Base-by-base conservation (phyloP, 140 eudicot genomes). In the Ambrosia hybrid region DNA sequence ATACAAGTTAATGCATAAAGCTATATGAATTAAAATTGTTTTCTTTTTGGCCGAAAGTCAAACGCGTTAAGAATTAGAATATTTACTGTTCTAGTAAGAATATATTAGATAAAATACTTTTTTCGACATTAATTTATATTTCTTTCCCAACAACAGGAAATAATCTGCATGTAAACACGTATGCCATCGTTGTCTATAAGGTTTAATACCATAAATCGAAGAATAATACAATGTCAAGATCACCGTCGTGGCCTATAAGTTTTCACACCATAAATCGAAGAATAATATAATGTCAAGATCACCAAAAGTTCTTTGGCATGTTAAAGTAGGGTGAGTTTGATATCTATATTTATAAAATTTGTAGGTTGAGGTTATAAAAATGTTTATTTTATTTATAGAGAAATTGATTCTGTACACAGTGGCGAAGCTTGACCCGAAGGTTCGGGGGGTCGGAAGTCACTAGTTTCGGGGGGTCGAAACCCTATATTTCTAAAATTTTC, bases 61-160 rank as follows among this genome's bases (percentile, higher is more conserved):
- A 76, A 77, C 81, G 51, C 73, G 65, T 14, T 34, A 62, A 70
- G 51, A 49, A 76, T 68, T 6, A 48, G 59, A 71, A 77, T 77
- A 53, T 52, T 38, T 70, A 60, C 51, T 38, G 30, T 62, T 77
- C 6, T 41, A 62, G 26, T 21, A 21, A 21, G 26, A 21, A 21
- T 21, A 21, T 21, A 21, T 21, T 21, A 21, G 26, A 21, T 21
- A 21, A 21, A 21, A 21, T 21, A 21, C 26, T 21, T 21, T 21
- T 21, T 21, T 21, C 26, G 51, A 48, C 60, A 58, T 33, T 49
- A 21, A 21, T 17, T 36, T 41, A 21, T 51, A 73, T 51, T 51
- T 62, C 15, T 73, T 62, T 73, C 14, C 72, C 36, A 74, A 63
- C 60, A 46, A 59, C 5, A 30, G 13, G 33, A 3, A 43, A 45